Base-by-base conservation (phyloP, 148 eudicot genomes). In the Arbutus unedo region DNA sequence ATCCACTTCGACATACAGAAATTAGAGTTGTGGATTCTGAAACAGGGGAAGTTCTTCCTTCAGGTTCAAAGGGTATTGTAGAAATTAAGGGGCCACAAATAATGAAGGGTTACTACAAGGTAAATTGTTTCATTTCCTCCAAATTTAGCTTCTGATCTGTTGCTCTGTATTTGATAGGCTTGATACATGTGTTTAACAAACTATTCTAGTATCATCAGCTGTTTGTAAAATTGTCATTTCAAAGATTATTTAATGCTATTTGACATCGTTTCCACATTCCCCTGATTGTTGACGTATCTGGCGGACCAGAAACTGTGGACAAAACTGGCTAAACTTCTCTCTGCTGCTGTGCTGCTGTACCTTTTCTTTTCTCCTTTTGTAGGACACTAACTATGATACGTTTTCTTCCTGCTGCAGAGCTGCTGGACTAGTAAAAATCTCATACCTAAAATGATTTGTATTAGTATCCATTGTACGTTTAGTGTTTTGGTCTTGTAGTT, bases 81-180 rank as follows among this genome's bases (percentile, higher is more conserved):
- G 90, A 93, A 93, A 91, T 86, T 62, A 93, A 82, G 87, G 99
- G 99, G 8, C 97, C 95, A 74, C 93, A 91, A 86, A 91, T 96
- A 84, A 96, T 96, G 99, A 88, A 89, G 86, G 97, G 99, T 83
- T 96, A 96, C 84, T 94, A 91, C 87, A 94, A 91, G 99, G 99
- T 96, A 88, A 21, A 31, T 43, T 48, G 16, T 15, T 10, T 59
- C 66, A 10, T 57, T 16, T 44, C 9, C 72, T 4, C 18, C 31
- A 13, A 21, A 51, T 82, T 23, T 54, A 21, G 43, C 49, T 55
- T 56, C 8, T 47, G 25, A 44, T 3, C 10, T 74, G 60, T 75
- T 6, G 41, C 66, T 67, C 4, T 53, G 74, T 67, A 77, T 60
- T 49, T 43, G 9, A 60, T 60, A 75, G 16, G 50, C 59, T 19